Base-by-base conservation (phyloP, 2,329 filamentous ascomycete species). In the Alternaria sp. region DNA sequence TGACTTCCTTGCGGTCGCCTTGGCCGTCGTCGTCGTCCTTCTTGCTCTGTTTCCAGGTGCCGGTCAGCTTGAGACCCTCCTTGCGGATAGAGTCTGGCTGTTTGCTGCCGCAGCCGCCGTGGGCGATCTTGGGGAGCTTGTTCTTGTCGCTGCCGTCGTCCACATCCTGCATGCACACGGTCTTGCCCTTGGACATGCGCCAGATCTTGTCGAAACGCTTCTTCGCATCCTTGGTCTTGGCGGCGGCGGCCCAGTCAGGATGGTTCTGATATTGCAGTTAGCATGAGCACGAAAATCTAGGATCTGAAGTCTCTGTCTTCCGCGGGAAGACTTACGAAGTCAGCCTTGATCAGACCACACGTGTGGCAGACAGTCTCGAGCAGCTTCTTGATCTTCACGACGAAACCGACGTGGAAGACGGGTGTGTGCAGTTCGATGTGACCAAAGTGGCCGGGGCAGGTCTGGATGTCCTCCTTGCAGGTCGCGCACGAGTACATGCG, bases 361-460 rank as follows among this genome's bases (percentile, higher is more conserved):
- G 96, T 97, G 85, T 97, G 94, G 87, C 96, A 99, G 81, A 99
- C 94, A 74, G 94, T 96, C 87, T 99, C 96, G 81, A 99, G 86
- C 75, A 99, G 89, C 86, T 98, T 99, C 87, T 99, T 99, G 83
- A 97, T 94, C 86, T 98, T 98, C 81, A 93, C 96, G 84, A 99
- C 91, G 83, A 97, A 99, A 76, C 96, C 88, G 74, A 90, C 88
- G 75, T 99, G 96, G 81, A 92, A 99, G 74, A 99, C 96, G 59
- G 96, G 96, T 79, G 93, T 94, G 45, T 96, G 94, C 72, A 99
- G 87, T 83, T 99, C 96, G 75, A 99, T 99, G 82, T 99, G 96
- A 69, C 96, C 96, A 80, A 99, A 99, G 81, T 99, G 96, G 64
- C 96, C 96, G 63, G 96, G 95, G 81, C 96, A 99, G 80, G 97